Conservation (phyloP, 164 flowering plant genomes). For the Vitis labrusca region DNA sequence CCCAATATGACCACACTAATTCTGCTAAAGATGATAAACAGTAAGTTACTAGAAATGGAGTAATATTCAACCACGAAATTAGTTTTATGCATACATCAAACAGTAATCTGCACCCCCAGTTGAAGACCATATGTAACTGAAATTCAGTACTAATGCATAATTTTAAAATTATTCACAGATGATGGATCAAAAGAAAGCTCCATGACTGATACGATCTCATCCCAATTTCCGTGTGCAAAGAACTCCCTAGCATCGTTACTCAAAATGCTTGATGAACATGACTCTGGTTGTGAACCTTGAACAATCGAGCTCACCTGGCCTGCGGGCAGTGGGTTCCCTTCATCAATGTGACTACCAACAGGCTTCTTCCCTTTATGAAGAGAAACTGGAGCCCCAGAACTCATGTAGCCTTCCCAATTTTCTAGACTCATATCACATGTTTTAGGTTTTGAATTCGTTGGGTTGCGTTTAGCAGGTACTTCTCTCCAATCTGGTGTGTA, state of each 20-base stretch:
- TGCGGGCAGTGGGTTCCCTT: constrained; percentile 7
- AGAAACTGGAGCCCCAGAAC: constrained; percentile 9
- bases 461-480: too few species aligned
- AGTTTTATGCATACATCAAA: too few species aligned
- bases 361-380: constrained; percentile 23
- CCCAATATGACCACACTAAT: too few species aligned
- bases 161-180: too few species aligned
- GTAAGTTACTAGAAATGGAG: too few species aligned
- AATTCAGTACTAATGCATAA: too few species aligned
- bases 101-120: too few species aligned
- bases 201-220: constrained; percentile 51
- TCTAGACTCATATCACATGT: constrained; percentile 38
- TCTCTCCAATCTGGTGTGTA: constrained; percentile 45
- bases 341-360: constrained; percentile 9
- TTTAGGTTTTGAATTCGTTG: constrained; percentile 16
- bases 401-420: constrained; percentile 13
- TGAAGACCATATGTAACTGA: too few species aligned
- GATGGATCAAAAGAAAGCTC: constrained; percentile 29
- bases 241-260: constrained; percentile 8
- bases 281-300: neutral
- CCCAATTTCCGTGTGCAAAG: constrained; percentile 39
- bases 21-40: too few species aligned
- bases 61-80: too few species aligned
- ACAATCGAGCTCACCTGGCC: neutral
- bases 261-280: constrained; percentile 15